These are phyloP conservation scores for Sphaerosporella brunnea DNA, from an alignment of 495 filamentous ascomycete genomes.

Conservation along the genomic window DNA sequence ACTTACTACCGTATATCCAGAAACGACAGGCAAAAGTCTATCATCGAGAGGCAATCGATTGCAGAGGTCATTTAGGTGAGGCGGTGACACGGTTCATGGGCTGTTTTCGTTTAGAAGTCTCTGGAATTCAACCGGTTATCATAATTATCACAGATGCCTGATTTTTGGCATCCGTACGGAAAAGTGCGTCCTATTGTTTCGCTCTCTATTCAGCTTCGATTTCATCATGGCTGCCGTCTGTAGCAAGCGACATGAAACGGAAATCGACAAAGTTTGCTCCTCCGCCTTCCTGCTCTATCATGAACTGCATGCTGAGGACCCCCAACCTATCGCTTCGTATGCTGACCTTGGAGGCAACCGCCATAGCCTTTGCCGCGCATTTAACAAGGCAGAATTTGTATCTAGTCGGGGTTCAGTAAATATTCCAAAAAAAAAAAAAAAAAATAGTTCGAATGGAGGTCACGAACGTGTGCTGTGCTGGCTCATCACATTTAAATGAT, in stretches of 20 bases:
- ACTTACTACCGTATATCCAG: slow-evolving; percentile 72
- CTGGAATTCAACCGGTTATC: too few relatives aligned
- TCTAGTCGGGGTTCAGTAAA: too few relatives aligned
- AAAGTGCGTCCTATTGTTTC: too few relatives aligned
- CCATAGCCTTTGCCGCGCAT: slow-evolving; percentile 72
- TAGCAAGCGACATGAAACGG: slow-evolving; percentile 51
- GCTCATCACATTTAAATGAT: slow-evolving; percentile 45
- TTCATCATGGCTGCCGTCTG: slow-evolving; percentile 41
- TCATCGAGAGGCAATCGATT: slow-evolving; percentile 28
- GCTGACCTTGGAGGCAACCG: slow-evolving; percentile 76
- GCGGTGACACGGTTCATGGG: too few relatives aligned
- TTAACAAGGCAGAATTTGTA: slow-evolving; percentile 79
- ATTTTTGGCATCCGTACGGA: too few relatives aligned
- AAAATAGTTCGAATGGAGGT: not conserved
- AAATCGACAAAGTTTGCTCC: slow-evolving; percentile 58
- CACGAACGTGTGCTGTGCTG: slow-evolving; percentile 25
- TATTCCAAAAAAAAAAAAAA: not conserved
- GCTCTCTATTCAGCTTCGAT: too few relatives aligned
- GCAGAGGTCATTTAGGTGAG: slow-evolving; percentile 32
- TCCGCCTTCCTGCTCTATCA: slow-evolving; percentile 60
- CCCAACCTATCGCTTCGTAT: slow-evolving; percentile 72
- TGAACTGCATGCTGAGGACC: slow-evolving; percentile 86
- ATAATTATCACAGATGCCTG: too few relatives aligned
- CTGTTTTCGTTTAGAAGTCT: too few relatives aligned
- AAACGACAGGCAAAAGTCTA: slow-evolving; percentile 17